Conservation (phyloP, 345 rosid genomes). For the Eucalyptus camaldulensis region DNA sequence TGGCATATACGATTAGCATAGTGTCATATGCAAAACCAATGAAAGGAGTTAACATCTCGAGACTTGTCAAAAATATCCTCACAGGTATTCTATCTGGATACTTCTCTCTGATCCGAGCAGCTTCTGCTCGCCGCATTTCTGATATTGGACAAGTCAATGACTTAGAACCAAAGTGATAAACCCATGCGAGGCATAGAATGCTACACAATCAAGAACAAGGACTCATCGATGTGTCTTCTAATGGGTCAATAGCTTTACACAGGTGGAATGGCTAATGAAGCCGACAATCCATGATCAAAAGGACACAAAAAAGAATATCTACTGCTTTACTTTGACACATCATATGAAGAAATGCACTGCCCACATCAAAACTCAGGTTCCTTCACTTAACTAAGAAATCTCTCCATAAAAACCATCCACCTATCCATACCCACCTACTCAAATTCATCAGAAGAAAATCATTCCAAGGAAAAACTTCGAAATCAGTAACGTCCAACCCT, state of each 20-base stretch:
- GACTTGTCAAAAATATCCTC: not conserved
- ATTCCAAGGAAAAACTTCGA: not conserved
- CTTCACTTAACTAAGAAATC: not conserved
- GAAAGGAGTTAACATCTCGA: not conserved
- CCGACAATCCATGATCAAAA: not conserved
- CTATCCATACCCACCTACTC: not conserved
- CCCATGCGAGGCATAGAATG: not conserved
- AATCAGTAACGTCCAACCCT: not conserved
- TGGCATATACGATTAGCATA: not conserved
- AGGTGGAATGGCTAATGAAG: not conserved
- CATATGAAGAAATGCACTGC: not conserved
- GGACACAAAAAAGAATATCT: not conserved
- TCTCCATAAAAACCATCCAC: not conserved
- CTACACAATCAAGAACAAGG: not conserved
- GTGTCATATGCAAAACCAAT: not conserved
- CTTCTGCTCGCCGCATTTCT: slow-evolving; percentile 84
- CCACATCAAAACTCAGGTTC: not conserved
- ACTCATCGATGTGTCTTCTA: not conserved
- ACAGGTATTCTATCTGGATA: slow-evolving; percentile 92
- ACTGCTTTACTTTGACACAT: not conserved
- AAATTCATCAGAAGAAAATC: not conserved
- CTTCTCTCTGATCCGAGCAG: slow-evolving; percentile 81
- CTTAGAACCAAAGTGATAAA: not conserved
- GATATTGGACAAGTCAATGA: not conserved
- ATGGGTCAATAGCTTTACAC: not conserved